These are phyloP conservation scores for Solanum chaucha DNA, from an alignment of 257 asterid genomes.

Conservation along the genomic window DNA sequence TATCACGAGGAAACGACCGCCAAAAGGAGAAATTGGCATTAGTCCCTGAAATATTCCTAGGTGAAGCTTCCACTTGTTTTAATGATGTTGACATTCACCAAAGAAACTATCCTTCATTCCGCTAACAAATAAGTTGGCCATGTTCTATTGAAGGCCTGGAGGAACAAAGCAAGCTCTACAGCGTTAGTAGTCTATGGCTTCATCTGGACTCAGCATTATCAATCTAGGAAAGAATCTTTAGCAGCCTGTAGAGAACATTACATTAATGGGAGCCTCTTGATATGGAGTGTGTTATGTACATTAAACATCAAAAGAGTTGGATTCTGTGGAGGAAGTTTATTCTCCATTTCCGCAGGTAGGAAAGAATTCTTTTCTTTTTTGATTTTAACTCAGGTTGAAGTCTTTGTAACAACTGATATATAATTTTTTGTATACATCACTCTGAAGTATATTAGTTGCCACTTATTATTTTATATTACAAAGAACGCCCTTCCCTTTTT, in stretches of 20 bases:
- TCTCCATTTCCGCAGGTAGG: background rate
- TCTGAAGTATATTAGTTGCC: background rate
- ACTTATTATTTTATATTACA: background rate
- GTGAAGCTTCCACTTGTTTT: background rate
- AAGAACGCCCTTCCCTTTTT: background rate
- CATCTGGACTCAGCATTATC: background rate
- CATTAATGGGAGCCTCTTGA: background rate
- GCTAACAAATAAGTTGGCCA: background rate
- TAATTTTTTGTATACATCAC: background rate
- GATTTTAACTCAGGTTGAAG: background rate
- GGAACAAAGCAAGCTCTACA: background rate
- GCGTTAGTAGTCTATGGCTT: background rate
- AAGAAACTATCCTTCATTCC: background rate
- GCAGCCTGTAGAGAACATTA: background rate
- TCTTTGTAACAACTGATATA: background rate
- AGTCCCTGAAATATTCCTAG: background rate
- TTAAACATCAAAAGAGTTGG: background rate
- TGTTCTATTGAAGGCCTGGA: background rate
- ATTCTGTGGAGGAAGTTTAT: background rate
- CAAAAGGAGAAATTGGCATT: background rate
- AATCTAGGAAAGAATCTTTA: background rate
- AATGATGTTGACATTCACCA: background rate
- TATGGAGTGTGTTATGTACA: background rate
- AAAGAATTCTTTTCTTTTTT: background rate
- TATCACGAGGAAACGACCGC: background rate